phyloP scores from a whole-genome alignment of 371 early-diverging fungal species.

The Quaeritorhiza haematococci region DNA sequence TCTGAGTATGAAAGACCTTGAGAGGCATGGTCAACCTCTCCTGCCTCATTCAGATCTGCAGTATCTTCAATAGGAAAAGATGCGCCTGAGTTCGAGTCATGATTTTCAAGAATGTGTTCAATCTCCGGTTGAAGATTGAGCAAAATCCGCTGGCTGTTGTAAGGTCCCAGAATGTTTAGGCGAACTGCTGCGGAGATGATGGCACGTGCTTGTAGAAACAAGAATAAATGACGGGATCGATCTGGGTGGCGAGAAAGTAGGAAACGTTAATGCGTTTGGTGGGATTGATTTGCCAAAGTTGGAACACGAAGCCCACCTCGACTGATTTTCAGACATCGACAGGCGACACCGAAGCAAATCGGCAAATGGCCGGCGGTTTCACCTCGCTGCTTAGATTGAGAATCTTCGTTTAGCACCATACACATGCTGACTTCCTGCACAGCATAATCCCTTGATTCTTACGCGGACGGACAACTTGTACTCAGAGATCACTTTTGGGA shows the following conservation, averaged over 20 bases:
- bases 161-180: constrained; percentile 84
- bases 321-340: constrained; percentile 49
- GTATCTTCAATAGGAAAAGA: not conserved
- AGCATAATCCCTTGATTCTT: constrained; percentile 54
- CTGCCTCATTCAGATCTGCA: not conserved
- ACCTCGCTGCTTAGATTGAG: constrained; percentile 3
- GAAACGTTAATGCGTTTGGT: not conserved
- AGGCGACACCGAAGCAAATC: constrained; percentile 63
- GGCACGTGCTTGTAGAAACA: constrained; percentile 78
- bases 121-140: constrained; percentile 42
- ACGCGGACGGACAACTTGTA: constrained; percentile 28
- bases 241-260: constrained; percentile 31
- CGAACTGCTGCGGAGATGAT: constrained; percentile 83
- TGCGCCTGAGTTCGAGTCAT: not conserved
- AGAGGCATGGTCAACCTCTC: not conserved
- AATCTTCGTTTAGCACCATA: not conserved
- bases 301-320: constrained; percentile 5
- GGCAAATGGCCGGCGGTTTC: constrained; percentile 64
- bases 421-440: constrained; percentile 48
- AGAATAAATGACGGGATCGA: constrained; percentile 64
- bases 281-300: not conserved
- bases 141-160: constrained; percentile 73
- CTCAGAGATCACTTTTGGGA: constrained; percentile 12
- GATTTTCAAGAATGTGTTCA: not conserved
- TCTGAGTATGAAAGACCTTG: not conserved